Evolutionary conservation across 1,284 basidiomycete species (phyloP), one percentile per base, ranked within the genome.

Genomic region (Wallemia ichthyophaga): DNA sequence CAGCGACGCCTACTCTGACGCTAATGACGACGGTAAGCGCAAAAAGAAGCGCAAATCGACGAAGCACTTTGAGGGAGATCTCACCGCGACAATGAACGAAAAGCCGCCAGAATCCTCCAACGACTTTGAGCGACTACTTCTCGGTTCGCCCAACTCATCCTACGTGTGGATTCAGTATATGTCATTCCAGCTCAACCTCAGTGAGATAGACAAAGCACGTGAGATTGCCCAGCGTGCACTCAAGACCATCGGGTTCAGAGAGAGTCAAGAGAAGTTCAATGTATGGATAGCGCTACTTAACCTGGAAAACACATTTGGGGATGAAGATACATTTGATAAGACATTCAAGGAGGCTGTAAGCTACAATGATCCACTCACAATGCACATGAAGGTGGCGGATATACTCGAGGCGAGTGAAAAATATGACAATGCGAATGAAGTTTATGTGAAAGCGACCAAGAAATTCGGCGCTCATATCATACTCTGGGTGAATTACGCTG

Each of bases 111-210:
- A 89, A 67, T 95, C 92, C 0, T 82, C 82, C 60, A 78, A 83
- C 56, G 92, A 98, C 67, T 98, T 95, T 66, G 94, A 99, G 71
- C 81, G 94, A 17, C 73, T 89, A 23, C 76, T 99, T 31, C 76
- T 96, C 26, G 85, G 86, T n/a, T 92, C 91, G 0, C 94, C 94
- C 2, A 89, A 95, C 69, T 95, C 88, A 15, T 98, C 95, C 0
- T 95, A 83, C 72, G 76, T 98, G 48, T 99, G 94, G 94, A 83
- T 99, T 62, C 92, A 95, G 69, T 98, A 92, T 70, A 96, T 99
- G 87, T 92, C 91, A 2, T 94, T 96, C 78, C 86, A 92, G 64
- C 75, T 98, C 2, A 87, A 91, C 64, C 78, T 98, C 17, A 88
- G 89, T 54, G 92, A 99, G 70, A 75, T 96, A 55, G 88, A 91